Evolutionary conservation across 345 rosid genomes (phyloP).

Genomic region (Excoecaria cochinchinensis): DNA sequence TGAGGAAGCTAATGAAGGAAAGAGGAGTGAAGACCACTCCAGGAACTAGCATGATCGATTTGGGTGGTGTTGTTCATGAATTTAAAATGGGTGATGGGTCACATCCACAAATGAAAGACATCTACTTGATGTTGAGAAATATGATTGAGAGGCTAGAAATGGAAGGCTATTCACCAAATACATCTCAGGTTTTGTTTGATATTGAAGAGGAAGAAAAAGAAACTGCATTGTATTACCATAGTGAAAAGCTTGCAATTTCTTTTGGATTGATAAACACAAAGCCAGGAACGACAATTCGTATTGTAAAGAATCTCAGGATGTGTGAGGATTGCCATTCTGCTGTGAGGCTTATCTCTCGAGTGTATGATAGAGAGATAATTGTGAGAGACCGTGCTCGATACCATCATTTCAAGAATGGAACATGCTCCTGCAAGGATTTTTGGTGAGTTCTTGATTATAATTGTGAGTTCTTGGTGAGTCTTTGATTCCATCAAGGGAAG

Average conservation of each 20-base stretch:
- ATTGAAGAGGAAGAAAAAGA: slow-evolving; percentile 47
- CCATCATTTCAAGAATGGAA: slow-evolving; percentile 44
- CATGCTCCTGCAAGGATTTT: slow-evolving; percentile 43
- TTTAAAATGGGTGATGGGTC: slow-evolving; percentile 44
- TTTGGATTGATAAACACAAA: slow-evolving; percentile 38
- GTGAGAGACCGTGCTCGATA: slow-evolving; percentile 42
- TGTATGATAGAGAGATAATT: slow-evolving; percentile 34
- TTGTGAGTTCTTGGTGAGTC: slow-evolving; percentile 14
- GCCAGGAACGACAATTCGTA: slow-evolving; percentile 34
- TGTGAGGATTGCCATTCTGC: slow-evolving; percentile 47
- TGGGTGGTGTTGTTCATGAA: slow-evolving; percentile 36
- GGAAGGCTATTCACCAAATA: slow-evolving; percentile 39
- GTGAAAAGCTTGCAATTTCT: slow-evolving; percentile 51
- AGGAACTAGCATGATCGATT: slow-evolving; percentile 37
- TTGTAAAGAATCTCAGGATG: slow-evolving; percentile 44
- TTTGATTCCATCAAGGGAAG: background rate
- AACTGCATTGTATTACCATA: slow-evolving; percentile 31
- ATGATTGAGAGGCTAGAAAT: slow-evolving; percentile 35
- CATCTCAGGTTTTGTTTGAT: slow-evolving; percentile 41
- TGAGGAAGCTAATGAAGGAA: slow-evolving; percentile 45
- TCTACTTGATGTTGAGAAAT: slow-evolving; percentile 28
- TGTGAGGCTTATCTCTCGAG: slow-evolving; percentile 36
- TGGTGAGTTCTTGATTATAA: slow-evolving; percentile 32
- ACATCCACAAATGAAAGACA: slow-evolving; percentile 35
- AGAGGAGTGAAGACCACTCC: slow-evolving; percentile 42